Evolutionary conservation across 495 filamentous ascomycete genomes (phyloP).

Genomic region (Hypoxylon lienhwacheense): DNA sequence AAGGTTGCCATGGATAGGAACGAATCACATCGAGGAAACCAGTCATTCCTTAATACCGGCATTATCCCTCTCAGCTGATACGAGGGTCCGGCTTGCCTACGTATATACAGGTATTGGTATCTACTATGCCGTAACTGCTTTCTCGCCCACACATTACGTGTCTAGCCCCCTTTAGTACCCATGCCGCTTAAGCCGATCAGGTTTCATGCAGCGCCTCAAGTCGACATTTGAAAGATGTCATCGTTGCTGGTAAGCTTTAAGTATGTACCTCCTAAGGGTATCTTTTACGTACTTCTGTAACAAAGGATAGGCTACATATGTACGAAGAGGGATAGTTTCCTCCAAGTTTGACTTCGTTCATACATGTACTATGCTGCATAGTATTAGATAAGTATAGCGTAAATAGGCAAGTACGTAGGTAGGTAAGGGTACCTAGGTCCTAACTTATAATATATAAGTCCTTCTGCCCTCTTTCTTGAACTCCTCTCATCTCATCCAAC

Average conservation of each 20-base stretch:
- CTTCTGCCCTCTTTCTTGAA: not conserved
- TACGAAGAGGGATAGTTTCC: no score
- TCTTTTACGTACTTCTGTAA: no score
- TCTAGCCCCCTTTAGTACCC: conserved; percentile 1
- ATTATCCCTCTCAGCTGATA: no score
- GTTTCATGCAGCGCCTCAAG: conserved; percentile 20
- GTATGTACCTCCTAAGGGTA: not conserved
- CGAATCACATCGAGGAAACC: no score
- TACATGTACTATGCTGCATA: no score
- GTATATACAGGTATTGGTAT: conserved; percentile 7
- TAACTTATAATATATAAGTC: no score
- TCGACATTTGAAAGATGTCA: conserved; percentile 30
- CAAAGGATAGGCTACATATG: no score
- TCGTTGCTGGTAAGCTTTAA: conserved; percentile 3
- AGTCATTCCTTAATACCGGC: no score
- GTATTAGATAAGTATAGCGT: no score
- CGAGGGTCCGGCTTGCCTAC: conserved; percentile 19
- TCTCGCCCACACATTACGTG: conserved; percentile 21
- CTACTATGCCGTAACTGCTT: not conserved
- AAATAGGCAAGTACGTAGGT: not conserved
- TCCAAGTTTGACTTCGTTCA: no score
- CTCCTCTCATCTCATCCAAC: not conserved
- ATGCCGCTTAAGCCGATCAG: conserved; percentile 24
- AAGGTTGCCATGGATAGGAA: not conserved
- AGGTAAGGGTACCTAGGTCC: not conserved